Conservation (phyloP, 2,329 filamentous ascomycete species). For the Colletotrichum higginsianum region DNA sequence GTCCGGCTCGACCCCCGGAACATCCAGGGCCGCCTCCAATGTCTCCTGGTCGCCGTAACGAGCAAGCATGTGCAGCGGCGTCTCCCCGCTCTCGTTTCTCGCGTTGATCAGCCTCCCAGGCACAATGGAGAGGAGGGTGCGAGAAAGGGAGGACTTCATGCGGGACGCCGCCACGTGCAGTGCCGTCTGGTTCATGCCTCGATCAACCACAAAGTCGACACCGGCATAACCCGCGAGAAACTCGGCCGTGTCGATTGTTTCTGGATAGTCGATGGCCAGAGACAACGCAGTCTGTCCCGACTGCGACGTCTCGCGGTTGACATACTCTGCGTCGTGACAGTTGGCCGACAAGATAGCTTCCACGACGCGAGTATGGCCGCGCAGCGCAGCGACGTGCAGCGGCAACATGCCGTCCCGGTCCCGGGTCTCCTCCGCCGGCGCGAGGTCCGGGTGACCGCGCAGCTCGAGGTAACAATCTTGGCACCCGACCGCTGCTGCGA, state of each 20-base stretch:
- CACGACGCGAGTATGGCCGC: neutral
- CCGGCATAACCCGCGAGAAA: neutral
- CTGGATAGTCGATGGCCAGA: neutral
- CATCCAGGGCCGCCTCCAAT: neutral
- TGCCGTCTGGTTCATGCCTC: neutral
- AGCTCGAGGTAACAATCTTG: neutral
- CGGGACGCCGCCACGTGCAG: constrained; percentile 2
- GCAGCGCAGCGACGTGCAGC: constrained; percentile 7
- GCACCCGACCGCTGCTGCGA: constrained; percentile 8
- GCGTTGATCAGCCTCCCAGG: neutral
- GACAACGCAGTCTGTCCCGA: neutral
- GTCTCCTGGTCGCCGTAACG: constrained; percentile 9
- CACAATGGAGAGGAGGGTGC: neutral
- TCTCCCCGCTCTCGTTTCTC: constrained; percentile 4
- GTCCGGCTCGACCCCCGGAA: neutral
- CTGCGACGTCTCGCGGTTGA: neutral
- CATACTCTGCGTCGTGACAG: neutral
- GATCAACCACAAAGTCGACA: neutral
- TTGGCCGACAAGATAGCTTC: constrained; percentile 1
- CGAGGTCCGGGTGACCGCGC: neutral
- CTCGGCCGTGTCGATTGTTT: neutral
- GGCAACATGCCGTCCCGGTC: constrained; percentile 6
- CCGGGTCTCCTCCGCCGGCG: constrained; percentile 3
- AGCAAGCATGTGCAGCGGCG: constrained; percentile 1
- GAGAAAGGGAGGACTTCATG: neutral